Conservation (phyloP, 495 filamentous ascomycete species). For the Penicillium fimorum region DNA sequence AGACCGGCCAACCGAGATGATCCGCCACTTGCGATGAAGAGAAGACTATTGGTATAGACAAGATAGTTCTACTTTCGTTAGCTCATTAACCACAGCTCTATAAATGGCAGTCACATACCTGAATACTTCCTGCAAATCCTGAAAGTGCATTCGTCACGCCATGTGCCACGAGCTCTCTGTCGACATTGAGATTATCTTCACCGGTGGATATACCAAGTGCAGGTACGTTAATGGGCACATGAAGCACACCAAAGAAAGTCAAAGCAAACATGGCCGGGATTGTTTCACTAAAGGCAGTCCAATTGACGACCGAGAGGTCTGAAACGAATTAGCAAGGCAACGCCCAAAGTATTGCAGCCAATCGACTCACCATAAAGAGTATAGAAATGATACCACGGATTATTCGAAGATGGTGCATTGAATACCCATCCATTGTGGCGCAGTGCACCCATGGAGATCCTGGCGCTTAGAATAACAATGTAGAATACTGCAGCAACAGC, state of each 20-base stretch:
- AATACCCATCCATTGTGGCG: constrained; percentile 85
- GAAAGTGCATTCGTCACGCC: constrained; percentile 91
- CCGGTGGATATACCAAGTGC: constrained; percentile 84
- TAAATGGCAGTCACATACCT: constrained; percentile 45
- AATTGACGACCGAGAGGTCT: constrained; percentile 76
- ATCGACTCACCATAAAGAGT: constrained; percentile 74
- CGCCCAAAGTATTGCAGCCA: not conserved
- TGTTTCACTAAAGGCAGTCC: constrained; percentile 73
- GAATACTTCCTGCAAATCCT: constrained; percentile 82
- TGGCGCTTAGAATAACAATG: constrained; percentile 63
- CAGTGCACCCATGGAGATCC: constrained; percentile 60
- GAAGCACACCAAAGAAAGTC: constrained; percentile 95
- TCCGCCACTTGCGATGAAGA: constrained; percentile 90
- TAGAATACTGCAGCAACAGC: constrained; percentile 80
- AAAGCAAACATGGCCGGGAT: constrained; percentile 95
- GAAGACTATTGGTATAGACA: constrained; percentile 92
- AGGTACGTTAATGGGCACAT: constrained; percentile 97
- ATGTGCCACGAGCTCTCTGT: constrained; percentile 89
- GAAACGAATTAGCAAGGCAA: constrained; percentile 12
- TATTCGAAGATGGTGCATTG: constrained; percentile 72
- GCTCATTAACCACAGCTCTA: not conserved
- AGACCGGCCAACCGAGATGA: constrained; percentile 81
- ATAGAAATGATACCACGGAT: constrained; percentile 97
- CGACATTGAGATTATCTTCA: constrained; percentile 86
- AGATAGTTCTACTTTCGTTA: constrained; percentile 69